Conservation (phyloP, 768 basidiomycete species). For the Trametes meyenii region DNA sequence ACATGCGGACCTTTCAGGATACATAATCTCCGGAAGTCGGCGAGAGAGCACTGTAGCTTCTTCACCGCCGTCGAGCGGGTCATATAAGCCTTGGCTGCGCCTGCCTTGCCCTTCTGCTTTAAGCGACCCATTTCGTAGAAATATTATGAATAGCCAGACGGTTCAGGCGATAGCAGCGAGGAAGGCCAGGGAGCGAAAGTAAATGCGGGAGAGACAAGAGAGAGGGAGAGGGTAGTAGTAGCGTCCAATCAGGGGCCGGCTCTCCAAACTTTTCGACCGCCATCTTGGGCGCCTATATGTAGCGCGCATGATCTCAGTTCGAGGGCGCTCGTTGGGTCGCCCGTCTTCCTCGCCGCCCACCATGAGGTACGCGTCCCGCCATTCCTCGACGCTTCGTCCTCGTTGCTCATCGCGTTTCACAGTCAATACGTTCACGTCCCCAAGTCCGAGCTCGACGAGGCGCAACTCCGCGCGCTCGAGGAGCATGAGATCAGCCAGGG, state of each 20-base stretch:
- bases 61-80: constrained; percentile 91
- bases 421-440: constrained; percentile 98
- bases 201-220: constrained; percentile 16
- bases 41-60: constrained; percentile 94
- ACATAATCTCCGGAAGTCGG: constrained; percentile 95
- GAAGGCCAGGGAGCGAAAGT: neutral
- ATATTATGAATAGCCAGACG: neutral
- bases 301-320: constrained; percentile 12
- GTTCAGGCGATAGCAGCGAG: neutral
- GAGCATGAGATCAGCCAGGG: constrained; percentile 99
- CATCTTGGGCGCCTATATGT: constrained; percentile 22
- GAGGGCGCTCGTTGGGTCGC: constrained; percentile 4
- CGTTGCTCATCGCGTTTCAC: constrained; percentile 13
- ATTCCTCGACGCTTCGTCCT: neutral
- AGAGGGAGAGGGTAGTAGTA: constrained; percentile 6
- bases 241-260: constrained; percentile 26
- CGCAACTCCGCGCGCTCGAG: constrained; percentile 92
- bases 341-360: constrained; percentile 15
- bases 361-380: constrained; percentile 29
- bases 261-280: constrained; percentile 33
- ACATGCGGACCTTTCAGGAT: constrained; percentile 84
- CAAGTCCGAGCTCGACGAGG: constrained; percentile 97
- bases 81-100: constrained; percentile 88
- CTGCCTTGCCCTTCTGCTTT: constrained; percentile 84
- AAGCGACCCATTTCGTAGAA: constrained; percentile 66